Evolutionary conservation across 164 flowering plant genomes (phyloP).

Genomic region (Saururus chinensis): DNA sequence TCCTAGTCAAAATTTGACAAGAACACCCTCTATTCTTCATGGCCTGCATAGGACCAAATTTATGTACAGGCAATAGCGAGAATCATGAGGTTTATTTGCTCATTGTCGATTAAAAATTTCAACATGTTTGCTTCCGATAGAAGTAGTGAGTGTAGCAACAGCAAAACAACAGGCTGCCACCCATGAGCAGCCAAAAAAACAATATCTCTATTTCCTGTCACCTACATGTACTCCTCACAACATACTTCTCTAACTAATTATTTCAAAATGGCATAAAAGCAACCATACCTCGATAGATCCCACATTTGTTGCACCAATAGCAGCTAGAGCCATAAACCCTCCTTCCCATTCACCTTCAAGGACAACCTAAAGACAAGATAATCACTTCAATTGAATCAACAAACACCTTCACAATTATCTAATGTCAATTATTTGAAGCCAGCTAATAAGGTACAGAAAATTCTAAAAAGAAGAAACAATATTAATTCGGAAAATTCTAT

Average conservation of each 20-base stretch:
- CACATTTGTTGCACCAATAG: conserved; percentile 91
- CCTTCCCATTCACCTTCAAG: conserved; percentile 90
- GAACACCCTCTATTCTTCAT: no score
- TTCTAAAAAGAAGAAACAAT: background rate
- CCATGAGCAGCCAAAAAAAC: no score
- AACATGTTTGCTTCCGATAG: no score
- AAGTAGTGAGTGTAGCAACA: background rate
- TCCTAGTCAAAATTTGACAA: background rate
- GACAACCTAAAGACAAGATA: conserved; percentile 46
- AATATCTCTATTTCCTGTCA: no score
- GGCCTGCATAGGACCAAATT: no score
- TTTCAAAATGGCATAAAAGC: background rate
- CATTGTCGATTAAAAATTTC: no score
- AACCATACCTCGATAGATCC: conserved; percentile 75
- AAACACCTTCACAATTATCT: background rate
- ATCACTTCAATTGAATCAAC: background rate
- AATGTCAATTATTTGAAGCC: background rate
- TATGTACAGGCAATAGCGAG: no score
- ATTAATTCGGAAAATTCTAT: conserved; percentile 5
- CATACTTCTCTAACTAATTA: no score
- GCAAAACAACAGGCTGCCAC: background rate
- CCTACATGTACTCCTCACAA: no score
- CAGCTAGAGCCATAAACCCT: conserved; percentile 90
- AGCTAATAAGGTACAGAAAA: background rate
- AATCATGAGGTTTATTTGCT: no score